A percentile compares a stretch with the other conserved stretches of the same genome.
Evolutionary conservation across 2,329 filamentous ascomycete genomes (phyloP).

Genomic region (Cryphonectria nitschkei): DNA sequence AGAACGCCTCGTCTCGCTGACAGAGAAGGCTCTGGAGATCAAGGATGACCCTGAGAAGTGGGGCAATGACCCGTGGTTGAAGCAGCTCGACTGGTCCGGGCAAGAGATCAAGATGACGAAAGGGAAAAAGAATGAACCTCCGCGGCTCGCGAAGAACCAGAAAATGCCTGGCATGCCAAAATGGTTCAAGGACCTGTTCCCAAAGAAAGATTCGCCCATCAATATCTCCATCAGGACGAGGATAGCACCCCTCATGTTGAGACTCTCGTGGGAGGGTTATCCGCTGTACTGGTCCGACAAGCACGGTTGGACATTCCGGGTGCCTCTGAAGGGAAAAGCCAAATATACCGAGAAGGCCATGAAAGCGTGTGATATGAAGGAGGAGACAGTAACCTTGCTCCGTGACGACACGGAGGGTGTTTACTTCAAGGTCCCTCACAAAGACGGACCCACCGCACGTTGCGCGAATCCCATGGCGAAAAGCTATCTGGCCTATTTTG

Average conservation of each 20-base stretch:
- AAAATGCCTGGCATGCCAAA: constrained; percentile 94
- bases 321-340: constrained; percentile 62
- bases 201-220: constrained; percentile 69
- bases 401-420: constrained; percentile 66
- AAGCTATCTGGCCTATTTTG: constrained; percentile 87
- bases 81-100: constrained; percentile 92
- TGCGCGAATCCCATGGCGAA: constrained; percentile 91
- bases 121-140: constrained; percentile 82
- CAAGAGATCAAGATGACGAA: constrained; percentile 92
- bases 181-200: constrained; percentile 93
- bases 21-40: constrained; percentile 75
- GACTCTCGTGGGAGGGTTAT: constrained; percentile 84
- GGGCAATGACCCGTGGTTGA: constrained; percentile 83
- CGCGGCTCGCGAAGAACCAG: constrained; percentile 77
- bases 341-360: constrained; percentile 75
- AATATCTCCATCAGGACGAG: constrained; percentile 83
- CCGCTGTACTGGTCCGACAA: constrained; percentile 92
- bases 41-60: constrained; percentile 73
- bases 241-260: constrained; percentile 82
- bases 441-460: constrained; percentile 84
- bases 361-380: constrained; percentile 73
- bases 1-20: constrained; percentile 71
- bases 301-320: constrained; percentile 90
- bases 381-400: constrained; percentile 65
- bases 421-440: constrained; percentile 96